Percentiles rank a stretch among this genome's conserved stretches.
phyloP scores from a whole-genome alignment of 1,284 basidiomycete genomes.

The Puccinia horiana region DNA sequence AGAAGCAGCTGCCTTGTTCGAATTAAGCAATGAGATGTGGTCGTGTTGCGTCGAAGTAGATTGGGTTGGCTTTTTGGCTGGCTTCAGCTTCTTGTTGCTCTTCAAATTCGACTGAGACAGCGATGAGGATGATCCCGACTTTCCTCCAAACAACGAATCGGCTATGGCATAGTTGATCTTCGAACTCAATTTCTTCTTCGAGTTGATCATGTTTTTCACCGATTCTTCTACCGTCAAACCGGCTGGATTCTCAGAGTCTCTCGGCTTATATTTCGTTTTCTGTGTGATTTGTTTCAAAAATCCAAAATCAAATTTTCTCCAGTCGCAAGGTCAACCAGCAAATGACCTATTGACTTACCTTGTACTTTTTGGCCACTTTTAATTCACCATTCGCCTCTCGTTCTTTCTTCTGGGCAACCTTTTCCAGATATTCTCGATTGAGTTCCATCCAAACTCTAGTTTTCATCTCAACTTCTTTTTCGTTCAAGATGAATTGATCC shows the following conservation, averaged over 20 bases:
- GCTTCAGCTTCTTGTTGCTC: slow-evolving; percentile 2
- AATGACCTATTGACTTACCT: background rate
- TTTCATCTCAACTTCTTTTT: slow-evolving; percentile 84
- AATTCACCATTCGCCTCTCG: slow-evolving; percentile 34
- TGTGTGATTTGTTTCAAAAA: background rate
- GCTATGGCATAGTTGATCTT: slow-evolving; percentile 45
- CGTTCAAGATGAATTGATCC: slow-evolving; percentile 74
- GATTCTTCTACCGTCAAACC: slow-evolving; percentile 41
- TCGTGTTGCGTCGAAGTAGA: background rate
- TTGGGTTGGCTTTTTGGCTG: background rate
- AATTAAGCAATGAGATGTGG: slow-evolving; percentile 13
- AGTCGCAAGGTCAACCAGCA: background rate
- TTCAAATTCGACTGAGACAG: background rate
- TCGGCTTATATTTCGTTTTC: slow-evolving; percentile 36
- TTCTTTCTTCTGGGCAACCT: slow-evolving; percentile 70
- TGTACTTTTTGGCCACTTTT: slow-evolving; percentile 11
- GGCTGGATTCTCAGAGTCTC: slow-evolving; percentile 45
- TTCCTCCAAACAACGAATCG: slow-evolving; percentile 34
- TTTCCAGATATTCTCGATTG: slow-evolving; percentile 89
- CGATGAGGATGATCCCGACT: slow-evolving; percentile 2
- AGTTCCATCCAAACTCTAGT: slow-evolving; percentile 95
- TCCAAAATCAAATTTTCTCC: background rate
- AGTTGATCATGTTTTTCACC: slow-evolving; percentile 41
- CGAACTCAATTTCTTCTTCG: slow-evolving; percentile 38
- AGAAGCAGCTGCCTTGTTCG: background rate